phyloP scores from a whole-genome alignment of 352 stramenopile genomes.

The Phytophthora citrophthora region DNA sequence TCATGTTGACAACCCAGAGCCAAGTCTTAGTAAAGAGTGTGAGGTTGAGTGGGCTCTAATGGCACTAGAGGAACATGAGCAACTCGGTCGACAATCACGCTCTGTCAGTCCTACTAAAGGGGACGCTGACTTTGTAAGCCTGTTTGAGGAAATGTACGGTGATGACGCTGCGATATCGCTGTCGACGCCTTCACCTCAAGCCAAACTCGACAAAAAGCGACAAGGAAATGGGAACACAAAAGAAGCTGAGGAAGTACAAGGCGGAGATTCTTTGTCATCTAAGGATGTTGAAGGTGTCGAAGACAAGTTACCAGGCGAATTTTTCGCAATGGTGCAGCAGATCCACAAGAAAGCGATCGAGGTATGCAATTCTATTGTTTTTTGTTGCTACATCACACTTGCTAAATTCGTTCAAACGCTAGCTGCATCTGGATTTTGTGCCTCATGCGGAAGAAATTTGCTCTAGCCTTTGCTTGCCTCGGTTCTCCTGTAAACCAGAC shows the following conservation, averaged over 20 bases:
- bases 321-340: conserved; percentile 11
- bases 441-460: background rate
- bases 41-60: conserved; percentile 30
- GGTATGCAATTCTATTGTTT: conserved; percentile 6
- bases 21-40: conserved; percentile 7
- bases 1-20: background rate
- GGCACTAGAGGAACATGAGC: conserved; percentile 30
- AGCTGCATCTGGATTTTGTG: conserved; percentile 5
- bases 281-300: background rate
- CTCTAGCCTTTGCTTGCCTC: conserved; percentile 10
- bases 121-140: conserved; percentile 18
- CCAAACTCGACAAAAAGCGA: background rate
- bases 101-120: conserved; percentile 1
- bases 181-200: conserved; percentile 15
- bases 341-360: conserved; percentile 9
- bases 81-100: conserved; percentile 4
- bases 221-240: background rate
- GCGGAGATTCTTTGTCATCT: background rate
- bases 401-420: background rate
- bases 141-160: conserved; percentile 41
- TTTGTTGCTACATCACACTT: background rate
- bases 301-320: background rate
- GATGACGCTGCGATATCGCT: conserved; percentile 11
- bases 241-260: background rate
- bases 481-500: background rate